Conservation (phyloP, 1,284 basidiomycete genomes). For the Trametes sp. region DNA sequence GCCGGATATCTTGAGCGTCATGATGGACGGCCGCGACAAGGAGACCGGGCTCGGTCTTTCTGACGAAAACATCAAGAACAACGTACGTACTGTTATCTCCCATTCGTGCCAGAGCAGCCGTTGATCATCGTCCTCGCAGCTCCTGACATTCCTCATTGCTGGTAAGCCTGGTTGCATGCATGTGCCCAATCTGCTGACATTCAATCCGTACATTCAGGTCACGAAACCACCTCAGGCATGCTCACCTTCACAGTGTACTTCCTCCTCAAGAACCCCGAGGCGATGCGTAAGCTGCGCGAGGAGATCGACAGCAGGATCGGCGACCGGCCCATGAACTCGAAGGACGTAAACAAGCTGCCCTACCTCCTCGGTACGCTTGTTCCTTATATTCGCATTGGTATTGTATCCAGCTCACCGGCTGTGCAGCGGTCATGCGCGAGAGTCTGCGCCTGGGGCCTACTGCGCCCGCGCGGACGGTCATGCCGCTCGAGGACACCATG, state of each 20-base stretch:
- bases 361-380: conserved; percentile 51
- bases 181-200: background rate
- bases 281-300: conserved; percentile 51
- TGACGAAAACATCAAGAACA: conserved; percentile 53
- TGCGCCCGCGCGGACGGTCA: conserved; percentile 45
- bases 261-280: conserved; percentile 53
- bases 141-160: conserved; percentile 60
- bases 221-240: conserved; percentile 56
- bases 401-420: background rate
- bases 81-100: conserved; percentile 39
- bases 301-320: conserved; percentile 56
- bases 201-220: conserved; percentile 37
- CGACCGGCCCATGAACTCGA: conserved; percentile 43
- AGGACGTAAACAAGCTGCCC: conserved; percentile 51
- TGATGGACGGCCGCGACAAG: conserved; percentile 54
- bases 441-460: conserved; percentile 53
- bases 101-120: background rate
- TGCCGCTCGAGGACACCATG: conserved; percentile 47
- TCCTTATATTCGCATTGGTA: background rate
- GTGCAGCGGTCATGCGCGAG: conserved; percentile 54
- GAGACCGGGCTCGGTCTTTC: conserved; percentile 50
- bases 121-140: conserved; percentile 33
- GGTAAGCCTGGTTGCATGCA: conserved; percentile 36
- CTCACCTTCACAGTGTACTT: conserved; percentile 51
- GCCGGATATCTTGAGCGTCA: conserved; percentile 52